Percentiles rank a stretch among this genome's conserved stretches.
phyloP scores from a whole-genome alignment of 2,329 filamentous ascomycete genomes.

The Fusarium miscanthi region DNA sequence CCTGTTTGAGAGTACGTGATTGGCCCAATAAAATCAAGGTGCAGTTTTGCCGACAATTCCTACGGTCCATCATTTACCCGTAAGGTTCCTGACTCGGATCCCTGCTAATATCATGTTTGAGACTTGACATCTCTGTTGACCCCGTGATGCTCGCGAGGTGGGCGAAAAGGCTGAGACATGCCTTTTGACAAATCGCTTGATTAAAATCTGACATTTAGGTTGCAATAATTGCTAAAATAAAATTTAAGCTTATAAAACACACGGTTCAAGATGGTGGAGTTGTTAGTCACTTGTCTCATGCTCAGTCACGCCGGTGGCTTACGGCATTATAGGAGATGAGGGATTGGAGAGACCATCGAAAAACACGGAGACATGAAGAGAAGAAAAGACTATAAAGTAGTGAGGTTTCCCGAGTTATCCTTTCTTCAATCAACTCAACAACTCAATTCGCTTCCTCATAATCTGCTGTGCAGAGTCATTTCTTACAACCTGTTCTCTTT shows the following conservation, averaged over 20 bases:
- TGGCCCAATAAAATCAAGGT: accelerated
- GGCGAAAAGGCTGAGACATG: neutral
- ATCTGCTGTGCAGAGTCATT: neutral
- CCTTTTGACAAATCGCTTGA: neutral
- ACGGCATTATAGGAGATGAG: neutral
- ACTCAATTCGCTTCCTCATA: neutral
- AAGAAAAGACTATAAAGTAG: neutral
- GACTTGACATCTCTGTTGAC: neutral
- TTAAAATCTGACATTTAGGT: neutral
- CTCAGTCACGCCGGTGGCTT: neutral
- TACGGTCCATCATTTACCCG: neutral
- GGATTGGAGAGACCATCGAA: accelerated
- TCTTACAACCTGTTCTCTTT: neutral
- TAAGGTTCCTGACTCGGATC: neutral
- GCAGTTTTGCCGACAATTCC: neutral
- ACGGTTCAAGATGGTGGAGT: neutral
- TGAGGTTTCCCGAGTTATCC: accelerated
- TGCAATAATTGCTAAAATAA: neutral
- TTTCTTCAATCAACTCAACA: neutral
- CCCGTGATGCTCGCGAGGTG: neutral
- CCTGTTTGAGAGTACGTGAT: accelerated
- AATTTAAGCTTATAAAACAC: conserved; percentile 7
- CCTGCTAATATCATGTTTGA: neutral
- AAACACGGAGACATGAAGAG: accelerated
- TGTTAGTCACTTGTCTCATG: neutral